phyloP scores from a whole-genome alignment of 192 early-diverging fungal species.

The Lobulomyces angularis region DNA sequence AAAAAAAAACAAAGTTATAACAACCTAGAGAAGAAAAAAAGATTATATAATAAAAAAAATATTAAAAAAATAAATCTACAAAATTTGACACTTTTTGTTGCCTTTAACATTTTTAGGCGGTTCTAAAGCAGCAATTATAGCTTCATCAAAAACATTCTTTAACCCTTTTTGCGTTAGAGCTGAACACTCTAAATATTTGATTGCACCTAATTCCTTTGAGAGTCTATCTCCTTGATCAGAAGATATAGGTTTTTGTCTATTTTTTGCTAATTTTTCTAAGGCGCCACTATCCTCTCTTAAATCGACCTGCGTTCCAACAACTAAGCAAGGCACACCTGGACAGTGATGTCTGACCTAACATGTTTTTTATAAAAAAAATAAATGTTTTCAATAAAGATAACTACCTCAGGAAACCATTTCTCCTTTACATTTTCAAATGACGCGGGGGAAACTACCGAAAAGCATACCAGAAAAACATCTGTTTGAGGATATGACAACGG shows the following conservation, averaged over 20 bases:
- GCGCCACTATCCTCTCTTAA: slow-evolving; percentile 70
- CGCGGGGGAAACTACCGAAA: slow-evolving; percentile 79
- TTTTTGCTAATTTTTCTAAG: slow-evolving; percentile 64
- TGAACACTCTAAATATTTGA: slow-evolving; percentile 89
- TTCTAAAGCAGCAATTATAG: slow-evolving; percentile 90
- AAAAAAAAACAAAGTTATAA: no score
- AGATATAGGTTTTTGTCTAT: slow-evolving; percentile 71
- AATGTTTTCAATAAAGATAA: no score
- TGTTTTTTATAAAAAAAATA: no score
- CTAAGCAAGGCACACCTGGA: slow-evolving; percentile 85
- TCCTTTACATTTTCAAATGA: slow-evolving; percentile 93
- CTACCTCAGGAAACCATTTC: slow-evolving; percentile 94
- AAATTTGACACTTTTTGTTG: no score
- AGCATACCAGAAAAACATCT: slow-evolving; percentile 90
- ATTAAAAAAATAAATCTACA: no score
- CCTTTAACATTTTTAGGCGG: no score
- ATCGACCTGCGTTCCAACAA: slow-evolving; percentile 90
- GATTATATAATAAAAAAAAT: no score
- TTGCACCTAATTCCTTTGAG: slow-evolving; percentile 68
- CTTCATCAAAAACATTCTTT: slow-evolving; percentile 96
- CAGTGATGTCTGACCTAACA: slow-evolving; percentile 81
- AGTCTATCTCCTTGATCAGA: slow-evolving; percentile 70
- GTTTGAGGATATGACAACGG: slow-evolving; percentile 91
- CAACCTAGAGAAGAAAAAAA: no score
- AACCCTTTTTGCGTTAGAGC: slow-evolving; percentile 84